Base-by-base conservation (phyloP, 2,329 filamentous ascomycete species). In the Epicoccum sorghinum region DNA sequence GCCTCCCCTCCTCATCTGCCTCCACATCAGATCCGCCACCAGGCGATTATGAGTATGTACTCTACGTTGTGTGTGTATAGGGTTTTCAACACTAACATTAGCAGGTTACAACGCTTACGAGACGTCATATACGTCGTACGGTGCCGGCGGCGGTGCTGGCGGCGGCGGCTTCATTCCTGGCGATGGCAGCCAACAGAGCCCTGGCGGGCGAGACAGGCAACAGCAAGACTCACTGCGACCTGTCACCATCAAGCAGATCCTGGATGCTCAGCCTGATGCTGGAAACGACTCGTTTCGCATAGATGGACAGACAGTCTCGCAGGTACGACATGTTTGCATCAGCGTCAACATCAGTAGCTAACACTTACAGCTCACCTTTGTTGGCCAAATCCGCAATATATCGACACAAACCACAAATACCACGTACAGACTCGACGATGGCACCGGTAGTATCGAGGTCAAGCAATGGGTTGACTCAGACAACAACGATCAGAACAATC, bases 391-490 rank as follows among this genome's bases (percentile, higher is more conserved):
- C 66, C 91, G 92, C 73, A 87, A 87, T 77, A 87, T 97, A 76
- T 89, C 86, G 71, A 83, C 85, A n/a, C 91, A 96, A 78, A 85
- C 89, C 36, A 97, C 93, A 63, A 96, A 96, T 78, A 87, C 92
- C 64, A 96, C 91, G 40, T 96, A 96, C 83, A 90, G 88, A 69
- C 81, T 99, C 67, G 95, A 99, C 77, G 95, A 99, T 76, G 95
- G 95, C 73, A 99, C 96, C 1, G 93, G 91, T 56, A 83, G 87
- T 58, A 88, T 97, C 66, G 96, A 99, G 76, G 93, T 91, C 63
- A 96, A 95, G 80, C 87, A 89, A 74, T 96, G 90, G 89, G 82
- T 90, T 52, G 89, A 93, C 76, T 77, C 82, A 62, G 84, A 86
- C 68, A 70, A 76, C 57, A 62, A 75, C 68, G 76, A 82, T 35